Evolutionary conservation across 139 green algal species (phyloP).

Genomic region (Yamagishiella unicocca): DNA sequence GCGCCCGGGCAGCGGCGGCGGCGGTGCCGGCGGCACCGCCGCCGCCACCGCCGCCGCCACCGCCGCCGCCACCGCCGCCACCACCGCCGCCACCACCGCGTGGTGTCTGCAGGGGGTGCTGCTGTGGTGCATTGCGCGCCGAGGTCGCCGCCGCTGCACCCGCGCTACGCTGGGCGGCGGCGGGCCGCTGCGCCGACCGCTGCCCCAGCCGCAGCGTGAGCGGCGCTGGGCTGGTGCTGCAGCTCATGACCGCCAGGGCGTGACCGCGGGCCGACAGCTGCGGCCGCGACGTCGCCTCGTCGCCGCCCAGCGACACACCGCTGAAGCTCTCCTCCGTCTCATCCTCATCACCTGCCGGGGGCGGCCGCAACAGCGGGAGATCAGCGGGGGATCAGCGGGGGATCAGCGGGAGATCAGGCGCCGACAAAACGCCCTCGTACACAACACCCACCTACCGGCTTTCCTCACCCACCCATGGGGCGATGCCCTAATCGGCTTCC

Average conservation of each 20-base stretch:
- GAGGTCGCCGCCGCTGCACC: neutral
- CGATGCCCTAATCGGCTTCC: no score
- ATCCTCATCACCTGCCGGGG: constrained; percentile 13
- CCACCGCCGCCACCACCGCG: no score
- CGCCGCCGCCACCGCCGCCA: neutral
- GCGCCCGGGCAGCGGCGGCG: neutral
- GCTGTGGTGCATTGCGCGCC: no score
- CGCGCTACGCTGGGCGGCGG: neutral
- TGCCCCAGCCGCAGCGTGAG: neutral
- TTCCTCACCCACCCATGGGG: no score
- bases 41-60: neutral
- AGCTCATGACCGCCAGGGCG: neutral
- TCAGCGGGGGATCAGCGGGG: no score
- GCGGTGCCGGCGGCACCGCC: neutral
- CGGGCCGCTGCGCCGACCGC: neutral
- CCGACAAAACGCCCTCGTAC: no score
- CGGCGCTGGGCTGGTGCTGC: neutral
- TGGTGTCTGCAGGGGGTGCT: no score
- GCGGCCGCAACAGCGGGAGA: neutral
- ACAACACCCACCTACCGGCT: no score
- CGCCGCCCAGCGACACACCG: neutral
- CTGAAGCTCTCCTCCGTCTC: neutral
- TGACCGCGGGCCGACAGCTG: neutral
- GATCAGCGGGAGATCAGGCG: no score
- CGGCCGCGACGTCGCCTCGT: constrained; percentile 39